Conservation (phyloP, 2,329 filamentous ascomycete species). For the Cladosporium sp. region DNA sequence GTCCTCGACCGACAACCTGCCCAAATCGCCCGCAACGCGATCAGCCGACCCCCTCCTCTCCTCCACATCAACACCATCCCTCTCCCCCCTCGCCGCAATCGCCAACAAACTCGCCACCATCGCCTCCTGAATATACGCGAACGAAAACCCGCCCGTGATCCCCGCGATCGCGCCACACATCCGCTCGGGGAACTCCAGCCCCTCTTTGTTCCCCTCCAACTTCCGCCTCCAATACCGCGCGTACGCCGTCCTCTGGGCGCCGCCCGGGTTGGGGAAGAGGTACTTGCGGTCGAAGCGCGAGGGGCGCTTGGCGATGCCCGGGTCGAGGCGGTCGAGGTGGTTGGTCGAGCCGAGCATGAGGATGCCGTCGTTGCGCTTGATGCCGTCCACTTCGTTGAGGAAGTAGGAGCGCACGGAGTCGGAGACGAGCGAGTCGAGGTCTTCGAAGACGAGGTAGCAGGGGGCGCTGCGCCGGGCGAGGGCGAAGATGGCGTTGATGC, state of each 20-base stretch:
- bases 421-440: constrained; percentile 61
- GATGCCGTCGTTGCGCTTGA: constrained; percentile 64
- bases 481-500: constrained; percentile 49
- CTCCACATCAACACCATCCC: not conserved
- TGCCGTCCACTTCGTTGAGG: constrained; percentile 65
- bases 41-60: constrained; percentile 14
- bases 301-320: constrained; percentile 56
- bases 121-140: constrained; percentile 64
- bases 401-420: constrained; percentile 60
- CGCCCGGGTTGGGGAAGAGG: constrained; percentile 53
- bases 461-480: constrained; percentile 59
- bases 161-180: constrained; percentile 54
- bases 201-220: constrained; percentile 47
- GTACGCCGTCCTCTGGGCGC: constrained; percentile 52
- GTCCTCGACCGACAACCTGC: no score
- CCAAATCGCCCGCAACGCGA: no score
- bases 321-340: constrained; percentile 58
- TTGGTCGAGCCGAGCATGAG: constrained; percentile 49
- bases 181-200: constrained; percentile 54
- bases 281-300: constrained; percentile 64
- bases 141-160: constrained; percentile 60
- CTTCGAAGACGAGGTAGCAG: constrained; percentile 66
- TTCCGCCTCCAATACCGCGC: constrained; percentile 59
- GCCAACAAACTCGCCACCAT: constrained; percentile 59
- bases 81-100: constrained; percentile 40